Evolutionary conservation across 345 rosid genomes (phyloP).

Genomic region (Mercurialis annua): DNA sequence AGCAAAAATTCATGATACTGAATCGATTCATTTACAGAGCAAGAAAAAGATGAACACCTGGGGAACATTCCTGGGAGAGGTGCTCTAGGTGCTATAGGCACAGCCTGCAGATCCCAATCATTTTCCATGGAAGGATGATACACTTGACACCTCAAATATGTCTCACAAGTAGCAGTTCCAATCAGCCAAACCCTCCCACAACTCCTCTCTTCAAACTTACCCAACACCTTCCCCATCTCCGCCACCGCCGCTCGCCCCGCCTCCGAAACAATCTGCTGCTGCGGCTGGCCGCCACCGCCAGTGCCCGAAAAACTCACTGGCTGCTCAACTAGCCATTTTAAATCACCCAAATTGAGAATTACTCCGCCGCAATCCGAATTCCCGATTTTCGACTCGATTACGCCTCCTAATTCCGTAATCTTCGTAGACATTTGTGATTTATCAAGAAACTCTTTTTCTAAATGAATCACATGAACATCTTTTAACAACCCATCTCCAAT

Average conservation of each 20-base stretch:
- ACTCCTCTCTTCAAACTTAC: conserved; percentile 40
- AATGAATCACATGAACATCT: conserved; percentile 52
- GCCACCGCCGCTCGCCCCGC: conserved; percentile 48
- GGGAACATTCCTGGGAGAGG: conserved; percentile 54
- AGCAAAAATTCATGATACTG: conserved; percentile 16
- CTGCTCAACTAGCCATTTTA: conserved; percentile 85
- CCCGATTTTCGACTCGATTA: conserved; percentile 50
- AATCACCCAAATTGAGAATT: conserved; percentile 81
- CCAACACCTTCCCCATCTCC: conserved; percentile 63
- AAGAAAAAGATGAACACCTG: conserved; percentile 38
- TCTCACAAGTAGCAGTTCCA: conserved; percentile 96
- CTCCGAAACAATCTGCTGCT: conserved; percentile 37
- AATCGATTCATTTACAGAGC: neutral
- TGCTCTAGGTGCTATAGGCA: conserved; percentile 72
- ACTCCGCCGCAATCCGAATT: conserved; percentile 49
- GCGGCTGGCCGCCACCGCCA: conserved; percentile 25
- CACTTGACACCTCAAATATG: conserved; percentile 86
- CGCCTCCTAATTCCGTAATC: conserved; percentile 51
- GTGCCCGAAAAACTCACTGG: conserved; percentile 24
- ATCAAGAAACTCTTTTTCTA: conserved; percentile 59
- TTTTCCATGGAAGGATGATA: conserved; percentile 84
- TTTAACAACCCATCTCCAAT: conserved; percentile 52
- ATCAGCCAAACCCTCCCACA: conserved; percentile 63
- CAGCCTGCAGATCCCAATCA: conserved; percentile 94
- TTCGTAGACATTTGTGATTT: conserved; percentile 41